Evolutionary conservation across 768 basidiomycete genomes (phyloP), one percentile per base, ranked within the genome.

Genomic region (Kwoniella mangroviensis): DNA sequence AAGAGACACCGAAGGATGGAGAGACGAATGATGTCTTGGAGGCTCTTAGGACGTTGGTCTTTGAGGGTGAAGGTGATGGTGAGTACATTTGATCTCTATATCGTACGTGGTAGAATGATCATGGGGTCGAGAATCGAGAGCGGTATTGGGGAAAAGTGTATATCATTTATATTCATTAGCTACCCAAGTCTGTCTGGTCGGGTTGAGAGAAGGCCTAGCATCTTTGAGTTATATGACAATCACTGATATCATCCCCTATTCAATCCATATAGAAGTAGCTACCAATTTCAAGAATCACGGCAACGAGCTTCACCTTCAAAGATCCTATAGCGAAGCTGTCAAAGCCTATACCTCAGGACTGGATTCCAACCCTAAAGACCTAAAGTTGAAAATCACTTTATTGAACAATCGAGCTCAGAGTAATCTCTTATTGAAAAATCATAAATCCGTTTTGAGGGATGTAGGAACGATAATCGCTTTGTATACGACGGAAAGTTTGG

Each of bases 41-140:
- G 67, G 97, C 96, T 10, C 82, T 98, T 55, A 93, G 95, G 82
- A 90, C 88, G 74, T 87, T 99, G 28, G 88, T 88, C 7, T 86
- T 96, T 82, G 94, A 98, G 17, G 97, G 94, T 34, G 92, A 93
- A 17, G 91, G 94, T 63, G 92, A 98, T 85, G 95, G 96, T 98
- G 81, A 78, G 92, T 88, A 7, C 28, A 22, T 24, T 13, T 12
- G 62, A 24, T 57, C 12, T 34, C 2, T 3, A 57, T 24, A n/a
- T 11, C 12, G 11, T 54, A 54, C n/a, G 22, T 13, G 22, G 22
- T 19, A 26, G 61, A n/a, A 4, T 10, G 19, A 34, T 34, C 53
- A 54, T 19, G 21, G 53, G 53, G 24, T n/a, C 15, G 24, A 54
- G 45, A 49, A 6, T 13, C 13, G 45, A 51, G 41, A 41, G 34